Evolutionary conservation across 352 stramenopile species (phyloP), one percentile per base, ranked within the genome.

Genomic region (Phytopythium mirpurense): DNA sequence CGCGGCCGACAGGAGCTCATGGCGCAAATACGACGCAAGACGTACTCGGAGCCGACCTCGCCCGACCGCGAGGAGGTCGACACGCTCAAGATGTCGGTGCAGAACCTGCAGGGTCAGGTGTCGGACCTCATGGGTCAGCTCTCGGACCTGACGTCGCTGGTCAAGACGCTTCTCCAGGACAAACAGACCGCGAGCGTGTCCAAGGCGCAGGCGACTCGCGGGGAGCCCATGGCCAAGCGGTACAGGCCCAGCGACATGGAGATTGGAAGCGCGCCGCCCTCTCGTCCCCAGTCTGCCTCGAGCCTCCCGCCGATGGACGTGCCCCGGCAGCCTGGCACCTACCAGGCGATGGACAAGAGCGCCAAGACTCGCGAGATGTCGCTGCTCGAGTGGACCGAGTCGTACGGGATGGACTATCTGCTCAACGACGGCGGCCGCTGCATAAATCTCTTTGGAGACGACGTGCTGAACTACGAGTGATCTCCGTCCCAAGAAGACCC

Each of bases 1-100:
- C 78, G 84, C 43, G 86, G 83, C 15, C 80, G 83, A n/a, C 74
- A 90, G 41, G 77, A 93, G 47, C 74, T 96, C 29, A 88, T 97
- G 69, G 66, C 71, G 3, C 81, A 94, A 60, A 97, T 97, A 57
- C 80, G 81, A 23, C 78, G 84, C 26, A 94, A 94, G 60, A 94
- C 84, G 35, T 94, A 94, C 67, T 90, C 82, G 62, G 83, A 94
- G 60, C 78, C 81, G 9, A 72, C 72, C 5, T 85, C 78, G 2
- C 78, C 81, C 5, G 78, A 91, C 57, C 80, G 83, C 29, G 78
- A 89, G 51, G 81, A 91, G 34, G 76, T 91, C 16, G 78, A 91
- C 55, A 83, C 70, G 34, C 58, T 91, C 16, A 91, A 91, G 64
- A 51, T 79, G 31, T 88, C 81, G 29, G 81, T 89, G 19, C 63